These are phyloP conservation scores for Podaxis carcinomalis DNA, from an alignment of 768 basidiomycete species.

Conservation along the genomic window DNA sequence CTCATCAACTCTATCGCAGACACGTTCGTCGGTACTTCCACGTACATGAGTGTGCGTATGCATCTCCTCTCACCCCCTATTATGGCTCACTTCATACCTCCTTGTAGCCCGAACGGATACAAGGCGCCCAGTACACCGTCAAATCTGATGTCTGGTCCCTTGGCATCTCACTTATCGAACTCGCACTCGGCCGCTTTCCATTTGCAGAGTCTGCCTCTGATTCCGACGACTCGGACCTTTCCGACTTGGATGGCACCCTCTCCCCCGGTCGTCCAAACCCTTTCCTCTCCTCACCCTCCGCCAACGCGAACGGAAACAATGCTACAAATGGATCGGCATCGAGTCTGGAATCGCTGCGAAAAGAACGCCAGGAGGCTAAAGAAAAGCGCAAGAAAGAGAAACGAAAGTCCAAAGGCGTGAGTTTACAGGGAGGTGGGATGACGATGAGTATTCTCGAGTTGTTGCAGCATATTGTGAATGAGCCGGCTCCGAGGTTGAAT, in stretches of 20 bases:
- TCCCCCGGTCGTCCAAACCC: constrained; percentile 66
- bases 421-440: constrained; percentile 90
- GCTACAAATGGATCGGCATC: constrained; percentile 23
- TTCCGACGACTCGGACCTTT: constrained; percentile 36
- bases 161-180: constrained; percentile 94
- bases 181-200: constrained; percentile 95
- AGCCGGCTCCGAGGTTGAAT: constrained; percentile 87
- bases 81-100: constrained; percentile 13
- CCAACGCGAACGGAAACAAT: not conserved
- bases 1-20: constrained; percentile 98
- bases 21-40: constrained; percentile 98
- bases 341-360: not conserved
- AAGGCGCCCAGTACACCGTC: constrained; percentile 96
- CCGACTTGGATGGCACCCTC: constrained; percentile 74
- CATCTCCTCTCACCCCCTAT: constrained; percentile 4
- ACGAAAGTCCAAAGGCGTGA: constrained; percentile 88
- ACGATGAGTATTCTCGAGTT: constrained; percentile 98
- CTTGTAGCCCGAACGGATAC: constrained; percentile 93
- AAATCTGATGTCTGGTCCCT: constrained; percentile 99
- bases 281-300: constrained; percentile 21
- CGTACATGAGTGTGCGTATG: constrained; percentile 93
- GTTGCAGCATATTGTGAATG: constrained; percentile 97
- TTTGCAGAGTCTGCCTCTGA: constrained; percentile 85
- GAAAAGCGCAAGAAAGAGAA: constrained; percentile 57
- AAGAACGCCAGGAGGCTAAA: constrained; percentile 17